Percentiles rank a stretch among this genome's conserved stretches.
These are phyloP conservation scores for Fusarium domesticum DNA, from an alignment of 2,329 filamentous ascomycete species.

Conservation along the genomic window DNA sequence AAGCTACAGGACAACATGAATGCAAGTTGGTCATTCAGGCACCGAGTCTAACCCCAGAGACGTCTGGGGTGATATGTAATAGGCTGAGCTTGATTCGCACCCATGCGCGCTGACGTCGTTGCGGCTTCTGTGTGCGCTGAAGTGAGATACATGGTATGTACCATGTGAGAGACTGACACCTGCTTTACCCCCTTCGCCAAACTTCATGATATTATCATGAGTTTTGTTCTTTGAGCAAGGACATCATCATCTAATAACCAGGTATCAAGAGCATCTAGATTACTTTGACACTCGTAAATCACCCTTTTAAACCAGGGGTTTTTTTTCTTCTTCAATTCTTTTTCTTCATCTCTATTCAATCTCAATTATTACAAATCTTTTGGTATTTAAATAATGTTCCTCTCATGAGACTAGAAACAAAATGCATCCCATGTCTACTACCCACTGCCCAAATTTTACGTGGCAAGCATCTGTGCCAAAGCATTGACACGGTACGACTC, in stretches of 20 bases:
- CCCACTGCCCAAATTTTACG: conserved; percentile 2
- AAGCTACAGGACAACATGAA: conserved; percentile 3
- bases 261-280: too few relatives aligned
- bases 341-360: not conserved
- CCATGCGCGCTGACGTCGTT: conserved; percentile 21
- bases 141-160: conserved; percentile 1
- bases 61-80: conserved; percentile 12
- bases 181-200: not conserved
- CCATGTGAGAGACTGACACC: conserved; percentile 2
- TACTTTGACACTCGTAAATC: too few relatives aligned
- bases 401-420: not conserved
- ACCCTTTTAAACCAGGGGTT: too few relatives aligned
- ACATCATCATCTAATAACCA: too few relatives aligned
- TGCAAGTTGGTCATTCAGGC: not conserved
- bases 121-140: conserved; percentile 2
- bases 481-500: conserved; percentile 53
- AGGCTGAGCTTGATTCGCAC: conserved; percentile 13
- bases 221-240: conserved; percentile 1
- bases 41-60: conserved; percentile 6
- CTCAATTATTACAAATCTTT: conserved; percentile 2
- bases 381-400: conserved; percentile 3
- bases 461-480: conserved; percentile 46
- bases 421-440: not conserved
- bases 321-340: too few relatives aligned
- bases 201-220: conserved; percentile 23